Base-by-base conservation (phyloP, 768 basidiomycete species). In the Amanita molliuscula region DNA sequence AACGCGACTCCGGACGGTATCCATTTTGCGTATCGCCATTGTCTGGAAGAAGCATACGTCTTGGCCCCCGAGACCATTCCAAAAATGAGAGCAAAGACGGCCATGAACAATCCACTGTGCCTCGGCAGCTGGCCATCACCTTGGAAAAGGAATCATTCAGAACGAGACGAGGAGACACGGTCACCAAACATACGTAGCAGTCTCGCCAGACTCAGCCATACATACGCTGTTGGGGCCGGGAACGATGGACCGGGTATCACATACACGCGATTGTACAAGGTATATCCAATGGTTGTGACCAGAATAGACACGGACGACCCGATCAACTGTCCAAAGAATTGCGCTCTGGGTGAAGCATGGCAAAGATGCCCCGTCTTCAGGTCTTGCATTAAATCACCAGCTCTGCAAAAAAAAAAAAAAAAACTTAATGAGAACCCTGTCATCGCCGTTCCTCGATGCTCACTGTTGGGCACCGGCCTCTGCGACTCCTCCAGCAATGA, bases 331-430 rank as follows among this genome's bases (percentile, higher is more conserved):
- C 91, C 90, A 58, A 83, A 94, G 63, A 97, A 96, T 61, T 95
- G 95, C 2, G 91, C 90, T 58, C 90, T 75, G 42, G 95, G 95
- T 20, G 92, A 94, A 7, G 93, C 93, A 55, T 76, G 78, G 48
- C 90, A 78, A n/a, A 98, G 70, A 64, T 96, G 90, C 0, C 95
- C 95, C 2, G 95, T 96, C 69, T 98, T 98, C 52, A 98, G 71
- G 65, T 98, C 95, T 69, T 98, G 95, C 95, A 98, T 97, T 7
- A 97, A 78, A 62, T 98, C 95, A 13, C 93, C 95, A 6, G 94
- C 92, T 64, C 89, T 93, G 55, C n/a, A n/a, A n/a, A n/a, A n/a
- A n/a, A n/a, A n/a, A n/a, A n/a, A n/a, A 5, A 40, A 21, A 38
- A 33, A 37, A 41, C 16, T 7, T 26, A 20, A 49, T 57, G 44